Evolutionary conservation across 768 basidiomycete species (phyloP), one percentile per base, ranked within the genome.

Genomic region (Suillus hirtellus): DNA sequence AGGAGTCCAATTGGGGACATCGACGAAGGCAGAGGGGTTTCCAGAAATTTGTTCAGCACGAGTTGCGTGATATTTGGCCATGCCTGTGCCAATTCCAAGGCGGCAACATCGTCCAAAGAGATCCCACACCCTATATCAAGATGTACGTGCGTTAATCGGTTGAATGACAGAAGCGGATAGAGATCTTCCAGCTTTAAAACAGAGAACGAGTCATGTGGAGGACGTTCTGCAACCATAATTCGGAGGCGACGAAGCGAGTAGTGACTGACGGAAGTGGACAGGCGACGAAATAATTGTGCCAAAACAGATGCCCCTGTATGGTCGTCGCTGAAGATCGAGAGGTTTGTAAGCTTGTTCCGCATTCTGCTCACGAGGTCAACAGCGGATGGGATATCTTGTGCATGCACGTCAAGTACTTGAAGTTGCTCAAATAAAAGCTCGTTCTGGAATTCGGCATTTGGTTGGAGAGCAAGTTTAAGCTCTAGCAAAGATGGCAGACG

Each of bases 81-180:
- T 58, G 60, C 65, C 50, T 68, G 66, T 14, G 70, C 38, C 24
- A 73, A 3, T 11, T 55, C 52, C 10, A 53, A n/a, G 56, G 75
- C 63, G 21, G 63, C 70, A 1, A 62, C 60, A 53, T 73, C 70
- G 31, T 69, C 67, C 46, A 75, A 46, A 14, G 19, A 35, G 10
- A 75, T 37, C 38, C 66, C 50, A 34, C 74, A 74, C 1, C 62
- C 65, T 15, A 42, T 61, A 55, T 72, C 66, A 27, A 24, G 24
- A 3, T 66, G 67, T 15, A 74, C 65, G 12, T 27, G 71, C 15
- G 74, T 67, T 35, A 74, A 66, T 60, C 68, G 74, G 34, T 61
- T 10, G 59, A 74, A 65, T 42, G 42, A 42, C 56, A 58, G 17
- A 11, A 58, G 56, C 24, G 56, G 56, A 1, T 58, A 1, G 40